Percentiles rank a stretch among this genome's conserved stretches.
These are phyloP conservation scores for Croton setiger DNA, from an alignment of 441 rosid species.

Conservation along the genomic window DNA sequence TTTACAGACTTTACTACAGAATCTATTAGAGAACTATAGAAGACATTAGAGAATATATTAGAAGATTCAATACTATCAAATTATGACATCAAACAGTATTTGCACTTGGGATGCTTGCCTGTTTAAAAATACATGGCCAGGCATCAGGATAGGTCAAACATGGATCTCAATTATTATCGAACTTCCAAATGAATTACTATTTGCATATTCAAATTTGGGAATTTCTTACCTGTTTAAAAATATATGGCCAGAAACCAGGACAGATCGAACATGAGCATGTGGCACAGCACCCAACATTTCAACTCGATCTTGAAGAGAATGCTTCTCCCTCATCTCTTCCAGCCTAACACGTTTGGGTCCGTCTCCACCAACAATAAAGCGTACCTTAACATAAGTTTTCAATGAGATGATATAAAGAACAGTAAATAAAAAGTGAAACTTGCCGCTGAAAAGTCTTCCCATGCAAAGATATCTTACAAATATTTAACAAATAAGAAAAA, in stretches of 20 bases:
- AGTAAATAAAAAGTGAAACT: not conserved
- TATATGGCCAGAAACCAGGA: conserved; percentile 84
- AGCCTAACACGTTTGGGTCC: conserved; percentile 92
- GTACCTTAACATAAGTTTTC: conserved; percentile 53
- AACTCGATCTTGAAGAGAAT: conserved; percentile 96
- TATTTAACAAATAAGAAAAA: not conserved
- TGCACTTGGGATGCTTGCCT: conserved; percentile 36
- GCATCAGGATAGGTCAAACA: conserved; percentile 77
- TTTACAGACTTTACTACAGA: too few species aligned
- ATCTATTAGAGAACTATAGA: too few species aligned
- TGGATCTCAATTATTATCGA: conserved; percentile 12
- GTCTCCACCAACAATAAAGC: conserved; percentile 93
- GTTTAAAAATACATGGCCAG: conserved; percentile 93
- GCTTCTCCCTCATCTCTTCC: conserved; percentile 98
- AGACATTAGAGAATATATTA: too few species aligned
- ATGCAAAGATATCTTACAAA: not conserved
- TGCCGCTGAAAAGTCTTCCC: not conserved
- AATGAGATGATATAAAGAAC: conserved; percentile 18
- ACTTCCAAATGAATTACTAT: conserved; percentile 4
- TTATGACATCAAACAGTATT: not conserved
- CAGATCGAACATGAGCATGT: conserved; percentile 85
- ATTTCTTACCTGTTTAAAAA: conserved; percentile 82
- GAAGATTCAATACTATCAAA: conserved; percentile 9
- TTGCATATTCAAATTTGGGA: not conserved
- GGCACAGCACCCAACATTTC: conserved; percentile 97